A percentile compares a stretch with the other conserved stretches of the same genome.
Conservation (phyloP, 495 filamentous ascomycete genomes). For the Talaromyces liani region DNA sequence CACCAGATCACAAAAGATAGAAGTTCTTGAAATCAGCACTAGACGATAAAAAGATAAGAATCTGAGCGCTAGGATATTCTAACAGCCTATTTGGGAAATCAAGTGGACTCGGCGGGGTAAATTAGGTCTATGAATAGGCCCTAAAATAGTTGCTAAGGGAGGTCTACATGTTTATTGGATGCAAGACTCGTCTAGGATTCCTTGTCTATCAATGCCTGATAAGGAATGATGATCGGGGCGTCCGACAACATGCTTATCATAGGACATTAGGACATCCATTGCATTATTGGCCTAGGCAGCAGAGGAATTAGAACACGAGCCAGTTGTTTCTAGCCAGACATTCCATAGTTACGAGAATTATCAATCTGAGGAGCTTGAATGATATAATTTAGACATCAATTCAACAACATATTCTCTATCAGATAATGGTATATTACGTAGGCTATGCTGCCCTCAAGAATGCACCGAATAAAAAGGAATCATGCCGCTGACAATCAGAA, state of each 20-base stretch:
- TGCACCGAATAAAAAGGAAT: background rate
- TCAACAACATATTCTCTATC: background rate
- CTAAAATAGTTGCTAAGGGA: background rate
- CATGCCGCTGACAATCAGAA: background rate
- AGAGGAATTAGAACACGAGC: background rate
- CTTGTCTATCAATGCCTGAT: background rate
- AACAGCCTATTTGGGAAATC: background rate
- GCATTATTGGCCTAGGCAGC: background rate
- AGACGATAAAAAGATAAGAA: background rate
- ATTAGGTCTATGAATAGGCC: background rate
- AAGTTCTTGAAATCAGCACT: background rate
- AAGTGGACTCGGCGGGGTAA: background rate
- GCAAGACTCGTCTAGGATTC: background rate
- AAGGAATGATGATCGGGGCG: background rate
- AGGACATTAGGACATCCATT: background rate
- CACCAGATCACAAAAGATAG: background rate
- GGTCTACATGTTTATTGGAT: background rate
- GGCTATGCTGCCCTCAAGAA: background rate
- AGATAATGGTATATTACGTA: background rate
- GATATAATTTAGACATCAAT: background rate
- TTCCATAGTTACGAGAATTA: background rate
- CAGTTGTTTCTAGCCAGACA: background rate
- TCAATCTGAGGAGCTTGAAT: background rate
- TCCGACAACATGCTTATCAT: background rate
- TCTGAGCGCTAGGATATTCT: background rate